A percentile compares a stretch with the other conserved stretches of the same genome.
These are phyloP conservation scores for Lyophyllum shimeji DNA, from an alignment of 768 basidiomycete species.

Conservation along the genomic window DNA sequence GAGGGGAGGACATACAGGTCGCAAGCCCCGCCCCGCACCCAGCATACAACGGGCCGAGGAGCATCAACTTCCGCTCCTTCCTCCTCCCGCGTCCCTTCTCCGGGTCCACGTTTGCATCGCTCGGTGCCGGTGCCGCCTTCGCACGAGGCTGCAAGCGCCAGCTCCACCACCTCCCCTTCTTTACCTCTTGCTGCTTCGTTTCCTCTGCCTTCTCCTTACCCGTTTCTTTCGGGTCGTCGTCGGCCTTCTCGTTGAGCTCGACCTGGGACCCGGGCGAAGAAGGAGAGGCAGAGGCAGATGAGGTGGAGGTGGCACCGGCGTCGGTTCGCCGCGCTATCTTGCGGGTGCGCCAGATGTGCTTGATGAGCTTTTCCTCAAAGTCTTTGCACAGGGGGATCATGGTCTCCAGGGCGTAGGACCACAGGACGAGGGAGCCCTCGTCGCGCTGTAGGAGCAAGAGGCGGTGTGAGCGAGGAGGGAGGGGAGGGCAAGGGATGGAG, in stretches of 20 bases:
- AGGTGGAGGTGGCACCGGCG: conserved; percentile 6
- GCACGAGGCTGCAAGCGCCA: conserved; percentile 43
- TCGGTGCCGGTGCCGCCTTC: neutral
- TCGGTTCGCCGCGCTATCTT: conserved; percentile 21
- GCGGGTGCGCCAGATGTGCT: conserved; percentile 72
- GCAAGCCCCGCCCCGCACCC: conserved; percentile 66
- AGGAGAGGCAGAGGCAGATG: conserved; percentile 8
- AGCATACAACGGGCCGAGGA: conserved; percentile 72
- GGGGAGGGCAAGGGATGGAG: neutral
- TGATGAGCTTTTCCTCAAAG: conserved; percentile 78
- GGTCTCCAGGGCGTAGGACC: conserved; percentile 68
- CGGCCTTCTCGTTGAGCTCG: conserved; percentile 36
- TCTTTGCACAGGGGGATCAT: conserved; percentile 73
- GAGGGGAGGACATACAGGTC: conserved; percentile 43
- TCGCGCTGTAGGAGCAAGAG: conserved; percentile 43
- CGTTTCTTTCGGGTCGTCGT: neutral
- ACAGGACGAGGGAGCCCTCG: conserved; percentile 78
- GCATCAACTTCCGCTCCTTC: conserved; percentile 43
- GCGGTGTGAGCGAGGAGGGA: neutral
- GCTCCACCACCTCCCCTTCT: conserved; percentile 39
- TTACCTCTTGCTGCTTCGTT: conserved; percentile 10
- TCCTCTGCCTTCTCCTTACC: neutral
- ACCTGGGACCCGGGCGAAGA: conserved; percentile 20
- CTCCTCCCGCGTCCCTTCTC: conserved; percentile 37
- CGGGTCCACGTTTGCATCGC: conserved; percentile 23